Evolutionary conservation across 352 stramenopile genomes (phyloP), one percentile per base, ranked within the genome.

Genomic region (Phytopythium boreale): DNA sequence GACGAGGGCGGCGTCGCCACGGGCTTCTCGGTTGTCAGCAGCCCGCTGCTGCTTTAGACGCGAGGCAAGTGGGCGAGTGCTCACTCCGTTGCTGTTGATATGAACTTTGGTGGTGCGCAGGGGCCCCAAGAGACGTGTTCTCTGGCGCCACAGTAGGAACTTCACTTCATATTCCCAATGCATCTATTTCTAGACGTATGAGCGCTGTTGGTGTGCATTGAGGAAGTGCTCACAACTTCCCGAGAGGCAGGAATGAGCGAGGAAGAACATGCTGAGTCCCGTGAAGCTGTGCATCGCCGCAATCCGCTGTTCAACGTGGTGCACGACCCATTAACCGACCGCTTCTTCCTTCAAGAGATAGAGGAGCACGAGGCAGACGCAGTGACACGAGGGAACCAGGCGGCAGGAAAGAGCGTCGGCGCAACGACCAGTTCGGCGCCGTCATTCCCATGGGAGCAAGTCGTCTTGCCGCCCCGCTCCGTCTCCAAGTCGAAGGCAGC

Each of bases 1-100:
- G 92, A 99, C 75, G 97, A 99, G 86, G 97, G 97, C 64, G 97
- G 97, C 51, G 95, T 98, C 20, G 94, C 93, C 12, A 96, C 95
- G 19, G 95, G 95, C 22, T 98, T 97, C 73, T 96, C 95, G 2
- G 92, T 98, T 31, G 75, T 98, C 37, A 97, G 93, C 77, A 96
- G 86, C 36, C 92, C 93, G 2, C 64, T 97, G 26, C 72, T 98
- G 20, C 71, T 96, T 31, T 93, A 89, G 64, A 79, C n/a, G 41
- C 56, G 55, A 59, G 34, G n/a, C 29, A 19, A 31, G 6, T 17
- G 17, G 19, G 19, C 19, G 19, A n/a, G 41, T 11, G 41, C 14
- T 15, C 37, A n/a, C 22, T n/a, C 12, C 20, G 20, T 24, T 26
- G 20, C 43, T 7, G n/a, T 14, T 26, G 7, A 7, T 50, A 22